phyloP scores from a whole-genome alignment of 2,329 filamentous ascomycete genomes.

The Fusarium staphyleae region DNA sequence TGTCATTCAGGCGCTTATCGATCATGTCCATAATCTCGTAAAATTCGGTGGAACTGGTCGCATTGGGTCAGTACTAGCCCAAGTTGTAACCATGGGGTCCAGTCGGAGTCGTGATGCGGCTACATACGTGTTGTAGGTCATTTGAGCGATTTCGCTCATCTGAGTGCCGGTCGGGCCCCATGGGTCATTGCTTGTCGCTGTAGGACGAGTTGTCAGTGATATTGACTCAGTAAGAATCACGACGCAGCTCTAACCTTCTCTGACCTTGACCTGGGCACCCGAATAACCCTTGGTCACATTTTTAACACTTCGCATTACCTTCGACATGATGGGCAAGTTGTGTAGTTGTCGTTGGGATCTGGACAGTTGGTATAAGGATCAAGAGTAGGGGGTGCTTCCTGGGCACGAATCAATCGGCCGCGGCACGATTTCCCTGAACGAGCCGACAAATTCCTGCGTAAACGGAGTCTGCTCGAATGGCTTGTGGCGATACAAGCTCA shows the following conservation, averaged over 20 bases:
- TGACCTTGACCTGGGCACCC: conserved; percentile 94
- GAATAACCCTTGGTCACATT: conserved; percentile 99
- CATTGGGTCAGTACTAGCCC: conserved; percentile 29
- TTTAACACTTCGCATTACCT: conserved; percentile 96
- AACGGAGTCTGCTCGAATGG: background rate
- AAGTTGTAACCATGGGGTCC: background rate
- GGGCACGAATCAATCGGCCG: conserved; percentile 33
- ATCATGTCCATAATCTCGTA: conserved; percentile 99
- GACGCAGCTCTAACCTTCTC: conserved; percentile 74
- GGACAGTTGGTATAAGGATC: conserved; percentile 7
- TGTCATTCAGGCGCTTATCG: conserved; percentile 97
- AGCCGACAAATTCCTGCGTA: conserved; percentile 13
- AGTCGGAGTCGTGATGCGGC: background rate
- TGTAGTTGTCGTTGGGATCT: conserved; percentile 8
- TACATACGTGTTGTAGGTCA: conserved; percentile 95
- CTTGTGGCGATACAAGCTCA: conserved; percentile 19
- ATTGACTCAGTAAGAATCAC: background rate
- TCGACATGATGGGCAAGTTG: conserved; percentile 74
- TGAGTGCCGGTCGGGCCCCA: conserved; percentile 98
- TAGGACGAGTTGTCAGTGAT: conserved; percentile 32
- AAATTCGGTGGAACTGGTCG: conserved; percentile 85
- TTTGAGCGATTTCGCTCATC: conserved; percentile 97
- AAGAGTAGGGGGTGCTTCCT: conserved; percentile 25
- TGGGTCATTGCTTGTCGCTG: conserved; percentile 97
- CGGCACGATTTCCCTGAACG: conserved; percentile 19